These are phyloP conservation scores for Teunomyces funiuensis DNA, from an alignment of 805 yeast genomes.

Conservation along the genomic window DNA sequence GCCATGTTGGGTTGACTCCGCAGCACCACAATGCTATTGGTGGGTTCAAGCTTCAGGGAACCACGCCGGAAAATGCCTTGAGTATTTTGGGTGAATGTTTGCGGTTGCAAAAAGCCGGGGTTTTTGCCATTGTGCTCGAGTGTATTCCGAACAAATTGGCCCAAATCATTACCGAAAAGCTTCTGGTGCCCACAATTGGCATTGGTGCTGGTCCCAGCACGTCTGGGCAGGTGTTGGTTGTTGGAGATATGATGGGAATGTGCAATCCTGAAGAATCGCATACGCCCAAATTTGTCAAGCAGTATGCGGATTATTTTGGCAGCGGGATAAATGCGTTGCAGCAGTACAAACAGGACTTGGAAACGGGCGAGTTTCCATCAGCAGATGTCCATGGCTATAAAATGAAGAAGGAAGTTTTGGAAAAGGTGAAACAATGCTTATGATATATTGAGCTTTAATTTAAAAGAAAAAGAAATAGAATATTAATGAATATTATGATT, in stretches of 20 bases:
- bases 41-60: conserved; percentile 89
- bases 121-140: conserved; percentile 72
- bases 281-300: conserved; percentile 74
- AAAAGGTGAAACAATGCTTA: conserved; percentile 4
- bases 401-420: conserved; percentile 62
- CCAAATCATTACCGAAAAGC: conserved; percentile 53
- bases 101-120: conserved; percentile 73
- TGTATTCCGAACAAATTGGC: conserved; percentile 83
- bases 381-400: conserved; percentile 61
- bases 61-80: conserved; percentile 50
- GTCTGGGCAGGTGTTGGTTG: conserved; percentile 88
- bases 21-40: conserved; percentile 77
- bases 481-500: not conserved
- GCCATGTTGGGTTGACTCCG: conserved; percentile 92
- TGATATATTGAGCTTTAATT: too few relatives aligned
- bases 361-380: conserved; percentile 56
- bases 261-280: conserved; percentile 43
- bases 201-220: conserved; percentile 90
- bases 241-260: conserved; percentile 82
- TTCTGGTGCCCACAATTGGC: conserved; percentile 83
- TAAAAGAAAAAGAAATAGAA: not conserved
- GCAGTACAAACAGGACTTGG: conserved; percentile 61
- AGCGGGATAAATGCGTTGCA: conserved; percentile 51
- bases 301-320: conserved; percentile 54
- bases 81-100: conserved; percentile 65